Conservation (phyloP, 257 asterid species). For the Solanum verrucosum region DNA sequence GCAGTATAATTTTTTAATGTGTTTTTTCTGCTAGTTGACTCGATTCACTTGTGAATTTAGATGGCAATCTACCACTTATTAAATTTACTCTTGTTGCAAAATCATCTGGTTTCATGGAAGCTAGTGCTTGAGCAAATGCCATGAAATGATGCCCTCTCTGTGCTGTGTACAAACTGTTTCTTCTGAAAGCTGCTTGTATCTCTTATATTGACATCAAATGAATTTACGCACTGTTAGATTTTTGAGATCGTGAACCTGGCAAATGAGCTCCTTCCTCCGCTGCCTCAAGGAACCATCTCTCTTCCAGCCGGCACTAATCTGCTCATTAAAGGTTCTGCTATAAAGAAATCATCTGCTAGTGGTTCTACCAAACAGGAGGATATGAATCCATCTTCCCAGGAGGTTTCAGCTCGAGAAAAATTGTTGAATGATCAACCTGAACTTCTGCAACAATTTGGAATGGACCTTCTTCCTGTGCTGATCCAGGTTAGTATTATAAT, state of each 20-base stretch:
- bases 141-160: background rate
- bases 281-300: constrained; percentile 90
- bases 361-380: constrained; percentile 70
- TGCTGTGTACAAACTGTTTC: background rate
- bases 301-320: constrained; percentile 63
- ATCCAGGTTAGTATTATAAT: constrained; percentile 56
- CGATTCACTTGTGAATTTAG: background rate
- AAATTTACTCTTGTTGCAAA: background rate
- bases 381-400: constrained; percentile 40
- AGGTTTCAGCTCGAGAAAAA: constrained; percentile 68
- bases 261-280: constrained; percentile 94
- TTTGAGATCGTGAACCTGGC: constrained; percentile 98
- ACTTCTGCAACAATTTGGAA: constrained; percentile 86
- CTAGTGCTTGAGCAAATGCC: background rate
- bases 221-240: constrained; percentile 30
- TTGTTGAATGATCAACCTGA: constrained; percentile 87
- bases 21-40: background rate
- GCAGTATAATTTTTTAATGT: background rate
- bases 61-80: background rate
- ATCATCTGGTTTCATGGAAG: background rate
- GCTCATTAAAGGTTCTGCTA: constrained; percentile 46
- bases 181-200: background rate
- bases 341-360: constrained; percentile 52
- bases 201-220: background rate
- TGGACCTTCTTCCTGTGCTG: constrained; percentile 88